Evolutionary conservation across 768 basidiomycete genomes (phyloP).

Genomic region (Russula dissimulans): DNA sequence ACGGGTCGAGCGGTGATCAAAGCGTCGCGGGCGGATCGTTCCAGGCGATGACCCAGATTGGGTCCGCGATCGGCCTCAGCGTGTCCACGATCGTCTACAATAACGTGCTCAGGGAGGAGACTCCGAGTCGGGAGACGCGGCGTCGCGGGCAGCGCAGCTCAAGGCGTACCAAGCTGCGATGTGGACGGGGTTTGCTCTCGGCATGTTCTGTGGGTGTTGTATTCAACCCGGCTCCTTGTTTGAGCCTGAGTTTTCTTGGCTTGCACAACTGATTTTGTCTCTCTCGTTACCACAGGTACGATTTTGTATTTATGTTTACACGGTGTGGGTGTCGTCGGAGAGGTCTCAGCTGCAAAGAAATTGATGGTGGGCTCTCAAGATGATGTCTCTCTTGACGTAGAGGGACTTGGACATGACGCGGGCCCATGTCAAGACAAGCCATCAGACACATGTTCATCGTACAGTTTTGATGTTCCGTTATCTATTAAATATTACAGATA

Average conservation of each 20-base stretch:
- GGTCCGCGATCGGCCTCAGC: conserved; percentile 60
- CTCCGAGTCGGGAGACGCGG: conserved; percentile 15
- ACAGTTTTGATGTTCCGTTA: no score
- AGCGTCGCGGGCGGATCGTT: conserved; percentile 68
- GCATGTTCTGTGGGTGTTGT: conserved; percentile 40
- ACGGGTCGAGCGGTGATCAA: conserved; percentile 59
- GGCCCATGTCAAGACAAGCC: neutral
- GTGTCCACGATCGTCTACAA: conserved; percentile 67
- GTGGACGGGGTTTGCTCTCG: conserved; percentile 58
- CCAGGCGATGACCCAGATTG: conserved; percentile 74
- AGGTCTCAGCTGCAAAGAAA: neutral
- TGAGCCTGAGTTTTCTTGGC: no score
- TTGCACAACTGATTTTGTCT: no score
- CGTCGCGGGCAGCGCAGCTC: conserved; percentile 34
- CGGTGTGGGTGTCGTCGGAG: conserved; percentile 31
- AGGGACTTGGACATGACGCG: neutral
- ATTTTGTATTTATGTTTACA: conserved; percentile 23
- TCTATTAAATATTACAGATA: no score
- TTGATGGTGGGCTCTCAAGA: neutral
- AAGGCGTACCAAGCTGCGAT: conserved; percentile 51
- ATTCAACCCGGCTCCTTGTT: neutral
- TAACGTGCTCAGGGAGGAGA: conserved; percentile 28
- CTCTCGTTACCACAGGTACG: neutral
- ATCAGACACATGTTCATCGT: neutral
- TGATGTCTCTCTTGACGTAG: neutral